phyloP scores from a whole-genome alignment of 2,329 filamentous ascomycete genomes.

The Cyphellophora europaea region DNA sequence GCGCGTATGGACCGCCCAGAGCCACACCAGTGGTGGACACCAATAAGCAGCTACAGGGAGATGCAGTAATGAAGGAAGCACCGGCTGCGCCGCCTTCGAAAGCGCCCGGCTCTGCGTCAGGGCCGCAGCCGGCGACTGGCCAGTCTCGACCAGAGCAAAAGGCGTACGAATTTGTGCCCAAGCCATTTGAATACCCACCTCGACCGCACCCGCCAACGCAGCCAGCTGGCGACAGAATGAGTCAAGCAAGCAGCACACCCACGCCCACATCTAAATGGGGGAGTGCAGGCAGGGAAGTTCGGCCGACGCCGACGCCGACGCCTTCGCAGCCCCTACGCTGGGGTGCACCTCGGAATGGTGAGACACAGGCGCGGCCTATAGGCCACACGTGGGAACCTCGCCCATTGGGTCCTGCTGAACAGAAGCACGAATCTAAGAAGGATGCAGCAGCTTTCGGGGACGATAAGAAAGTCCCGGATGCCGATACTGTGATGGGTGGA shows the following conservation, averaged over 20 bases:
- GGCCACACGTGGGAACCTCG: constrained; percentile 2
- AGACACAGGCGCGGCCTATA: too few relatives aligned
- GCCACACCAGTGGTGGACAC: background rate
- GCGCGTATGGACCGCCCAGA: background rate
- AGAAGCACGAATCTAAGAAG: constrained; percentile 1
- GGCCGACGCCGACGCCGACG: too few relatives aligned
- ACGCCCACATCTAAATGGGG: too few relatives aligned
- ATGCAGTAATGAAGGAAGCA: constrained; percentile 1
- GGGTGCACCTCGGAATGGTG: too few relatives aligned
- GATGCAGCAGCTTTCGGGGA: background rate
- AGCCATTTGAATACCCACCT: background rate
- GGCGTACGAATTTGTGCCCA: background rate
- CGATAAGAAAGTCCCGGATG: constrained; percentile 1
- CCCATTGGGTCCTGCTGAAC: background rate
- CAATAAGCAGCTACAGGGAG: constrained; percentile 1
- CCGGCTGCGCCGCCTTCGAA: background rate
- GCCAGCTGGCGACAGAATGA: constrained; percentile 2
- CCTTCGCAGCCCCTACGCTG: too few relatives aligned
- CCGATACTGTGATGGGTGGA: constrained; percentile 9
- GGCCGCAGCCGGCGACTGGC: background rate
- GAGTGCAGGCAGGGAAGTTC: too few relatives aligned
- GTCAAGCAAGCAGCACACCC: background rate
- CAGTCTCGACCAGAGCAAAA: background rate
- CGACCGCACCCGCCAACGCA: background rate
- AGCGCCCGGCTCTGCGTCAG: background rate